Percentiles rank a stretch among this genome's conserved stretches.
phyloP scores from a whole-genome alignment of 2,329 filamentous ascomycete species.

The Microsporum canis region DNA sequence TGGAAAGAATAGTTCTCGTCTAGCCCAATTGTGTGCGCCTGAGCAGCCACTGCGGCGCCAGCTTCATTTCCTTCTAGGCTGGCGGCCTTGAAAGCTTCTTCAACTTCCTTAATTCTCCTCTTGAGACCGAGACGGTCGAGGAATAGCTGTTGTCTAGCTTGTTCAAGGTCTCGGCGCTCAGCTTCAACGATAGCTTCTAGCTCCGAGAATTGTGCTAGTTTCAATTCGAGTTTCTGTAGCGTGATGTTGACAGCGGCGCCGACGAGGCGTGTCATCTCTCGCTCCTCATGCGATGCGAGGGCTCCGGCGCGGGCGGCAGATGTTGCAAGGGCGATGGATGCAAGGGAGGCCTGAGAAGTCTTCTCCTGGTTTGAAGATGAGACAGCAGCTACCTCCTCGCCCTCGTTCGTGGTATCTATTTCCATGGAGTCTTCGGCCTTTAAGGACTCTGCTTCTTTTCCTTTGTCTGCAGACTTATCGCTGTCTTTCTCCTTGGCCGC shows the following conservation, averaged over 20 bases:
- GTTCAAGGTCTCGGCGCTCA: constrained; percentile 84
- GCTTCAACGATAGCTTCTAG: constrained; percentile 87
- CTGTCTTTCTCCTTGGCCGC: constrained; percentile 38
- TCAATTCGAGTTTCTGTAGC: constrained; percentile 91
- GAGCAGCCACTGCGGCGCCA: constrained; percentile 28
- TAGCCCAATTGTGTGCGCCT: constrained; percentile 26
- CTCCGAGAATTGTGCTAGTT: constrained; percentile 90
- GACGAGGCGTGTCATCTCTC: constrained; percentile 88
- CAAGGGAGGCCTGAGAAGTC: constrained; percentile 37
- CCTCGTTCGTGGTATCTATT: constrained; percentile 36
- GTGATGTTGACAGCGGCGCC: constrained; percentile 86
- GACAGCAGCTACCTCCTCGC: constrained; percentile 21
- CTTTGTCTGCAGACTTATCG: constrained; percentile 35
- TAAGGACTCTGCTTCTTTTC: constrained; percentile 36
- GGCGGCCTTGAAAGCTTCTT: constrained; percentile 51
- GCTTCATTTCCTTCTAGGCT: constrained; percentile 34
- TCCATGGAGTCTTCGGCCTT: constrained; percentile 52
- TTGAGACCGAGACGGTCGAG: constrained; percentile 84
- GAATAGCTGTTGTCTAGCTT: constrained; percentile 84
- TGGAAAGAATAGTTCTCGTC: constrained; percentile 33
- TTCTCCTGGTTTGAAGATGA: constrained; percentile 38
- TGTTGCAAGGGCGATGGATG: constrained; percentile 64
- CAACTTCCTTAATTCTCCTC: constrained; percentile 70
- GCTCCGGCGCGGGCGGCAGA: constrained; percentile 77
- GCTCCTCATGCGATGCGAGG: constrained; percentile 89